Percentiles rank a stretch among this genome's conserved stretches.
Evolutionary conservation across 2,329 filamentous ascomycete genomes (phyloP).

Genomic region (Fusarium annulatum): DNA sequence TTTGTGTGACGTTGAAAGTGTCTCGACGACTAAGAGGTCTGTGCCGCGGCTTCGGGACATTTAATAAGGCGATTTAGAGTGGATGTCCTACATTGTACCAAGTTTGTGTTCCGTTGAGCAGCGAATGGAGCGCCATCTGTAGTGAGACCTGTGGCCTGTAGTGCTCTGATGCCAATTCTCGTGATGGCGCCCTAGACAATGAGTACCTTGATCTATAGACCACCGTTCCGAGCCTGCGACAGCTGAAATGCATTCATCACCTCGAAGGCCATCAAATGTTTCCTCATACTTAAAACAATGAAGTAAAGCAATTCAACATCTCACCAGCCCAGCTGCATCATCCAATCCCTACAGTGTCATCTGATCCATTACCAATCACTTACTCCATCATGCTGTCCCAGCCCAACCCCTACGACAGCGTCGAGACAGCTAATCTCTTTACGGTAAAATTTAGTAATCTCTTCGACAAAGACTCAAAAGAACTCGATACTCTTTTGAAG

Average conservation of each 20-base stretch:
- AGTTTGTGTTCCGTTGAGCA: background rate
- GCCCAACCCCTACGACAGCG: background rate
- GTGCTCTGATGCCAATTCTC: no score
- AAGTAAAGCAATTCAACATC: background rate
- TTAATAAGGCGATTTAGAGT: no score
- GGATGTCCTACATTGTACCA: background rate
- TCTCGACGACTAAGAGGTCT: background rate
- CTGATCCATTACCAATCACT: background rate
- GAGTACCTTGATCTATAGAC: background rate
- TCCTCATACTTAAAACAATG: background rate
- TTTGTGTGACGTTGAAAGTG: no score
- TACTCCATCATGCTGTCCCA: background rate
- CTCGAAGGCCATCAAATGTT: no score
- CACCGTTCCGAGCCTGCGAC: accelerated
- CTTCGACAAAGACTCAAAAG: conserved; percentile 1
- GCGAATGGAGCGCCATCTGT: no score
- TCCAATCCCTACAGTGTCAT: no score
- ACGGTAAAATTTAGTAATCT: conserved; percentile 5
- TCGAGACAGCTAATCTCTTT: background rate
- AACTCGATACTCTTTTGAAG: background rate
- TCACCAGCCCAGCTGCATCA: background rate
- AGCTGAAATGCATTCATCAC: background rate
- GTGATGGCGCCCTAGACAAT: background rate
- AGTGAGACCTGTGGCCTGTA: no score
- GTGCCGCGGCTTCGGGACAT: no score